Evolutionary conservation across 1,139 yeast genomes (phyloP).

Genomic region (Yamadazyma atlantica): DNA sequence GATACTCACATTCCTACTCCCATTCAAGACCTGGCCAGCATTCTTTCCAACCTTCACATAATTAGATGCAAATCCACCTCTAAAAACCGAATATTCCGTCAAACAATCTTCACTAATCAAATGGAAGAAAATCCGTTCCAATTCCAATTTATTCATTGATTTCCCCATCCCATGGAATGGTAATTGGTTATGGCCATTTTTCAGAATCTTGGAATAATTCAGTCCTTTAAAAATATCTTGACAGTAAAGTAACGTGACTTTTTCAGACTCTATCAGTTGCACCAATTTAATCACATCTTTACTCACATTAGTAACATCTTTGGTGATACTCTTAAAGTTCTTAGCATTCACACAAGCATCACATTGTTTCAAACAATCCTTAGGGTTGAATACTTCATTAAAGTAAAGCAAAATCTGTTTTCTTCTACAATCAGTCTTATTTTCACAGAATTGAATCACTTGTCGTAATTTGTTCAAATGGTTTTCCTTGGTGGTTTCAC

Average conservation of each 20-base stretch:
- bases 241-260: constrained; percentile 76
- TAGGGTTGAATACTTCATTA: constrained; percentile 74
- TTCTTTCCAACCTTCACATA: constrained; percentile 63
- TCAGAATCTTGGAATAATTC: constrained; percentile 56
- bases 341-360: constrained; percentile 74
- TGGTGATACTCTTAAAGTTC: constrained; percentile 42
- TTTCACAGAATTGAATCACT: constrained; percentile 90
- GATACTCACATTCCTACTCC: constrained; percentile 42
- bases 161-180: constrained; percentile 73
- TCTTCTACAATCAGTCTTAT: constrained; percentile 85
- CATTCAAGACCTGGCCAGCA: constrained; percentile 47
- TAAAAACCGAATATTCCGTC: constrained; percentile 70
- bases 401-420: constrained; percentile 86
- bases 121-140: constrained; percentile 81
- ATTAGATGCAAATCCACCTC: constrained; percentile 75
- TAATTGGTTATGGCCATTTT: constrained; percentile 59
- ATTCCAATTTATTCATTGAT: constrained; percentile 58
- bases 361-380: constrained; percentile 69
- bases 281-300: constrained; percentile 61
- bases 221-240: constrained; percentile 85
- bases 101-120: constrained; percentile 68
- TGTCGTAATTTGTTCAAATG: constrained; percentile 77
- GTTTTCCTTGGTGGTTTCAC: constrained; percentile 65
- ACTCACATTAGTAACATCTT: constrained; percentile 72
- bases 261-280: constrained; percentile 50